Base-by-base conservation (phyloP, 225 moss, liverwort and hornwort species). In the Polytrichum formosum region DNA sequence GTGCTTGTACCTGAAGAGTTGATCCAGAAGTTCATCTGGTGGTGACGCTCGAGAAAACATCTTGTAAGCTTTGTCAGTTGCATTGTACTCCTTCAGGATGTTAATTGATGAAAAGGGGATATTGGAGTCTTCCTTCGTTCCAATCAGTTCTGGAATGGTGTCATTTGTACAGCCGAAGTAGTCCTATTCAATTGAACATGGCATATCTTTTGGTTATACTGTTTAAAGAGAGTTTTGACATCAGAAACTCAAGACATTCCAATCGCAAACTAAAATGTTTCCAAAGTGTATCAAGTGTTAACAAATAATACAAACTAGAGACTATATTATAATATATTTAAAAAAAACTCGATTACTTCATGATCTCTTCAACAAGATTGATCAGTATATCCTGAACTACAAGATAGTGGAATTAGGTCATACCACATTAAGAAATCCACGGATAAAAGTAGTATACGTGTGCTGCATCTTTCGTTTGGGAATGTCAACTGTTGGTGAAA, bases 371-470 rank as follows among this genome's bases (percentile, higher is more conserved):
- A 13, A 37, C 37, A 37, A 1, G 10, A 37, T 37, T 9, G 10
- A 37, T 10, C 13, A 37, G 46, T 16, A 16, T 35, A 9, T 35
- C 35, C 35, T 35, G 35, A 35, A 35, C 46, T 16, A 3, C 16
- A 46, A 13, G 13, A 13, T 46, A 46, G 13, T 46, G 46, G 46
- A 46, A 46, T 46, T 71, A 80, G 70, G 27, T 26, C 63, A 30
- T 81, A 93, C 93, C 83, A 86, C 64, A 69, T 91, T 91, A 31
- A 97, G 76, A 67, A 97, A 76, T 26, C 97, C 97, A 54, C 89
- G 81, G 46, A 97, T 84, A 72, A 97, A 97, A 35, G 94, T 94
- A 22, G 94, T 91, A 73, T 88, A 84, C 5, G 94, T 97, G 65
- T 97, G 97, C 69, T 97, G 97, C 80, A 92, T 79, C 67, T 56